A percentile compares a stretch with the other conserved stretches of the same genome.
phyloP scores from a whole-genome alignment of 805 yeast genomes.

The Wickerhamomyces queroliae region DNA sequence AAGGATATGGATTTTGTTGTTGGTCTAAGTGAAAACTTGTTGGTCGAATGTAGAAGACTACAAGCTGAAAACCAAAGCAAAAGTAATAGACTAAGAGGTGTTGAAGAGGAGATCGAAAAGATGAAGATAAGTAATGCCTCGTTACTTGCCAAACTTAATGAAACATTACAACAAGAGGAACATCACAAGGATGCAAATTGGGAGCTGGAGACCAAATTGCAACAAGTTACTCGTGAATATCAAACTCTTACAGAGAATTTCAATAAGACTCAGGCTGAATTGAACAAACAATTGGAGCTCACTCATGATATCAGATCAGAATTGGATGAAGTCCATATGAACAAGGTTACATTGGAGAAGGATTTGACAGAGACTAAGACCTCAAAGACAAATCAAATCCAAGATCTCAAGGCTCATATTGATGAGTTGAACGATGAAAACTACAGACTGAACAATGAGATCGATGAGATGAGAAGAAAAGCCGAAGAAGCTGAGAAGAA shows the following conservation, averaged over 20 bases:
- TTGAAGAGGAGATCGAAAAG: conserved; percentile 37
- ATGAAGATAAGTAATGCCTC: conserved; percentile 15
- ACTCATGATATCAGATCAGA: conserved; percentile 36
- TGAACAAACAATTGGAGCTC: conserved; percentile 32
- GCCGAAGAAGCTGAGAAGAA: conserved; percentile 11
- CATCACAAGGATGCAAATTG: conserved; percentile 54
- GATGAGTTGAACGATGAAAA: conserved; percentile 65
- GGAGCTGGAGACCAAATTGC: conserved; percentile 54
- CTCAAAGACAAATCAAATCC: conserved; percentile 35
- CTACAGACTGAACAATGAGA: conserved; percentile 44
- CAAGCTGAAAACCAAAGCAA: conserved; percentile 55
- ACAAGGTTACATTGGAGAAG: conserved; percentile 32
- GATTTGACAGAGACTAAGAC: conserved; percentile 32
- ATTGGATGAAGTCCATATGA: conserved; percentile 39
- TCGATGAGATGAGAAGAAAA: conserved; percentile 20
- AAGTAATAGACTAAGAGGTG: conserved; percentile 34
- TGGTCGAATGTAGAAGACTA: conserved; percentile 64
- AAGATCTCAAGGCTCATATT: conserved; percentile 44
- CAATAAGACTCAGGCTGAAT: conserved; percentile 32
- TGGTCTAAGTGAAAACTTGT: conserved; percentile 65
- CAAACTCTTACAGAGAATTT: conserved; percentile 36
- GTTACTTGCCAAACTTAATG: conserved; percentile 18
- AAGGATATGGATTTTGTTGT: conserved; percentile 69
- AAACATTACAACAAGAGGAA: conserved; percentile 32
- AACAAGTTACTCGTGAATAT: conserved; percentile 27